Conservation (phyloP, 345 rosid genomes). For the Aethionema arabicum region DNA sequence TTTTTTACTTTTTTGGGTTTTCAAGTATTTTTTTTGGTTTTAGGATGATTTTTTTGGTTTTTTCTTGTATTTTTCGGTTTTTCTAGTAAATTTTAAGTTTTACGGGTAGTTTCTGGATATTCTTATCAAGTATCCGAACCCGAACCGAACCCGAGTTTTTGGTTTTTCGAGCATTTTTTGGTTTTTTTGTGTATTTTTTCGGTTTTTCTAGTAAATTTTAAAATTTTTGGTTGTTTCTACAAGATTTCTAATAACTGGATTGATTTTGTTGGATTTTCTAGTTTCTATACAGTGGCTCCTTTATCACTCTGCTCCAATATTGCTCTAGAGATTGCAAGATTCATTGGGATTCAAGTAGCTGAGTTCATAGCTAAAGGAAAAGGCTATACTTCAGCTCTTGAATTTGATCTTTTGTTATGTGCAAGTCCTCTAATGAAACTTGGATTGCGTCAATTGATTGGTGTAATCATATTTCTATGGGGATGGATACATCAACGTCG, state of each 20-base stretch:
- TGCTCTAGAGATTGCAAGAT: conserved; percentile 46
- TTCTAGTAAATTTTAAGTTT: too few relatives aligned
- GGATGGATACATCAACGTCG: conserved; percentile 73
- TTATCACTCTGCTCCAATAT: conserved; percentile 56
- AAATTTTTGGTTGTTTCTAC: too few relatives aligned
- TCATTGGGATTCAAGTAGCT: conserved; percentile 32
- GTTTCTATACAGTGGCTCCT: conserved; percentile 61
- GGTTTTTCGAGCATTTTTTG: too few relatives aligned
- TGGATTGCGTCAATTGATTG: conserved; percentile 60
- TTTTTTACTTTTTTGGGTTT: too few relatives aligned
- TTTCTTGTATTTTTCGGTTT: too few relatives aligned
- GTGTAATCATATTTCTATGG: conserved; percentile 58
- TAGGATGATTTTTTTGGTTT: too few relatives aligned
- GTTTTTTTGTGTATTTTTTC: too few relatives aligned
- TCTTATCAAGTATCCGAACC: too few relatives aligned
- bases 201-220: too few relatives aligned
- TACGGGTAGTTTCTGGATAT: too few relatives aligned
- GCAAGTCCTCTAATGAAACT: conserved; percentile 48
- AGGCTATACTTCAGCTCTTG: conserved; percentile 30
- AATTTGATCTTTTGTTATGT: conserved; percentile 42
- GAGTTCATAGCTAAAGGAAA: conserved; percentile 50
- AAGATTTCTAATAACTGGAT: neutral
- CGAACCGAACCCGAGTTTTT: too few relatives aligned
- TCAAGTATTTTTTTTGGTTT: too few relatives aligned
- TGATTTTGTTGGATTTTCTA: conserved; percentile 17